These are phyloP conservation scores for Aspergillus nanangensis DNA, from an alignment of 495 filamentous ascomycete genomes.

Conservation along the genomic window DNA sequence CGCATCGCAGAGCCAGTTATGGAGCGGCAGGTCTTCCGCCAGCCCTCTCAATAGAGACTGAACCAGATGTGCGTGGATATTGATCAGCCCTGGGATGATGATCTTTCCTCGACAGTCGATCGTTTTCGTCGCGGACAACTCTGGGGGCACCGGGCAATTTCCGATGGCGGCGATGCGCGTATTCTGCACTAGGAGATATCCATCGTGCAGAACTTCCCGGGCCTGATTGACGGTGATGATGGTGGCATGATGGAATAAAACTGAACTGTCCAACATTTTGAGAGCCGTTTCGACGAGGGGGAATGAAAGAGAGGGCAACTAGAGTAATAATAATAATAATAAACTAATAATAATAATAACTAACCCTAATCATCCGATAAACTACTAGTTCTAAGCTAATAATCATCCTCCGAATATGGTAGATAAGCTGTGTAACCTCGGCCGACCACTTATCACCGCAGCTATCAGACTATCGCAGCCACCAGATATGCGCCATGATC, in stretches of 20 bases:
- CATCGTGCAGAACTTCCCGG: conserved; percentile 36
- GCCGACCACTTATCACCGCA: too few species aligned
- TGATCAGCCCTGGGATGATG: conserved; percentile 40
- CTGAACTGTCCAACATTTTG: not conserved
- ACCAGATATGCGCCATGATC: too few species aligned
- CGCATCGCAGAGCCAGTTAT: conserved; percentile 38
- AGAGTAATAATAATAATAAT: too few species aligned
- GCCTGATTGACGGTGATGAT: conserved; percentile 38
- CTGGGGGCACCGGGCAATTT: conserved; percentile 15
- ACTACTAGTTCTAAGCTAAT: too few species aligned
- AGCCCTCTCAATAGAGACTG: conserved; percentile 39
- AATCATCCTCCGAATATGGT: too few species aligned
- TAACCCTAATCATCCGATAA: too few species aligned
- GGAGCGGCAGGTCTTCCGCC: conserved; percentile 36
- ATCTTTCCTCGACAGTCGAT: conserved; percentile 30
- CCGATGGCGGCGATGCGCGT: conserved; percentile 33
- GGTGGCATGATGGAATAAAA: conserved; percentile 21
- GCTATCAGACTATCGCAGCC: too few species aligned
- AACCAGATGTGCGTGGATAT: conserved; percentile 39
- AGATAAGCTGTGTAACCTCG: too few species aligned
- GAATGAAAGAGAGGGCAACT: too few species aligned
- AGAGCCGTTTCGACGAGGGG: not conserved
- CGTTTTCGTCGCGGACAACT: conserved; percentile 4
- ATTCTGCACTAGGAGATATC: conserved; percentile 29
- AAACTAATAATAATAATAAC: too few species aligned